Conservation (phyloP, 2,329 filamentous ascomycete species). For the Arthrocladium fulminans region DNA sequence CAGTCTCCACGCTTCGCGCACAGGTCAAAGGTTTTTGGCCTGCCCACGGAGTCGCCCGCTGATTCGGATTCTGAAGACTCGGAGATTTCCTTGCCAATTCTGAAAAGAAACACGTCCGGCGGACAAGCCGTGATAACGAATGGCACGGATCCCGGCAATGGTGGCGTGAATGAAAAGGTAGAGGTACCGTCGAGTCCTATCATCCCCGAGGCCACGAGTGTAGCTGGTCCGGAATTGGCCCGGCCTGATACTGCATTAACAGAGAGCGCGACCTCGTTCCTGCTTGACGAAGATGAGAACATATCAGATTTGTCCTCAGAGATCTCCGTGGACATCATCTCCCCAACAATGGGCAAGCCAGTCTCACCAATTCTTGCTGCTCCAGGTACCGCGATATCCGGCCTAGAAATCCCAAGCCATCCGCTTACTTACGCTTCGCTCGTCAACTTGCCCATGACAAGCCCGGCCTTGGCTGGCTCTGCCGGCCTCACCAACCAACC, state of each 20-base stretch:
- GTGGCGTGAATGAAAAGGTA: not conserved
- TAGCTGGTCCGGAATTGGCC: constrained; percentile 17
- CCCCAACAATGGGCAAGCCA: constrained; percentile 29
- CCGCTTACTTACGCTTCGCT: constrained; percentile 39
- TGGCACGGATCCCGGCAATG: too few species aligned
- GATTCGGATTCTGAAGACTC: constrained; percentile 57
- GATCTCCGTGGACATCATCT: constrained; percentile 44
- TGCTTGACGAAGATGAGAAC: constrained; percentile 46
- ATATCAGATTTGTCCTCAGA: constrained; percentile 46
- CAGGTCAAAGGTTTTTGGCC: constrained; percentile 25
- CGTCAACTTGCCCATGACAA: constrained; percentile 31
- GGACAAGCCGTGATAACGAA: not conserved
- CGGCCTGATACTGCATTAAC: constrained; percentile 17
- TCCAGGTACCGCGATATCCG: constrained; percentile 30
- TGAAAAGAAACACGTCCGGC: constrained; percentile 40
- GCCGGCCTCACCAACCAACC: constrained; percentile 22
- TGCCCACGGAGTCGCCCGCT: constrained; percentile 39
- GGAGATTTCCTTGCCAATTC: constrained; percentile 66
- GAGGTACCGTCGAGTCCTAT: constrained; percentile 23
- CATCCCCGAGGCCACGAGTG: not conserved
- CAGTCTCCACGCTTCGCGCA: constrained; percentile 10
- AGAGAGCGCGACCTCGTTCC: constrained; percentile 35
- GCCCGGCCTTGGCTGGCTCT: constrained; percentile 25
- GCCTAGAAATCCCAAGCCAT: constrained; percentile 35
- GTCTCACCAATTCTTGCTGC: constrained; percentile 25